Evolutionary conservation across 768 basidiomycete species (phyloP), one percentile per base, ranked within the genome.

Genomic region (Pleurotus sapidus): DNA sequence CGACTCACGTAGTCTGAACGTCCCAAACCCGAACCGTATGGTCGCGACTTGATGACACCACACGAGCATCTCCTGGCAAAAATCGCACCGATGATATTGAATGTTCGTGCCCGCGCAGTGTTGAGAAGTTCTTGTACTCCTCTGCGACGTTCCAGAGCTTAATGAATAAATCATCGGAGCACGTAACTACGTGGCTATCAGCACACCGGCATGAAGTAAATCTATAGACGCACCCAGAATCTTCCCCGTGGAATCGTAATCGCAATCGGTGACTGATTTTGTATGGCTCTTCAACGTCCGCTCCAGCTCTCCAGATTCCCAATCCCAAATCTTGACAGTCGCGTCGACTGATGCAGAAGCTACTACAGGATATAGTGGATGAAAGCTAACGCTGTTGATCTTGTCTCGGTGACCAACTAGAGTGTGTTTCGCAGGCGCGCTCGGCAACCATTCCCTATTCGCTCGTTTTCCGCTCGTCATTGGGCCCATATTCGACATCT

Each of bases 291-390:
- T 95, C 58, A 95, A 71, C 8, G 94, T 95, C 61, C 92, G 75
- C 71, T 96, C 94, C 68, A 94, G 90, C 63, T 95, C 93, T 42
- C 94, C 94, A 27, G 90, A 89, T 69, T 96, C 94, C 93, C 93
- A 96, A 65, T 96, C 94, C 93, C 94, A 95, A 47, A 95, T 86
- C 77, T 95, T 95, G 63, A 95, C 81, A 1, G 87, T 94, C 50
- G 91, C 81, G 67, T 96, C 94, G 67, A 93, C 93, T 63, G 91
- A 93, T 12, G 91, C 91, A 39, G 87, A 89, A 18, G 89, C 94
- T 45, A 95, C 72, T 6, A 91, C 74, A 25, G 87, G 91, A 72
- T 89, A 95, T 47, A 86, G 79, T 0, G 93, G 93, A 68, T 95
- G 95, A 69, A 95, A 96, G 4, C 90, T 84, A 43, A 95, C 82